Conservation (phyloP, 257 asterid genomes). For the Solanum stenotomum region DNA sequence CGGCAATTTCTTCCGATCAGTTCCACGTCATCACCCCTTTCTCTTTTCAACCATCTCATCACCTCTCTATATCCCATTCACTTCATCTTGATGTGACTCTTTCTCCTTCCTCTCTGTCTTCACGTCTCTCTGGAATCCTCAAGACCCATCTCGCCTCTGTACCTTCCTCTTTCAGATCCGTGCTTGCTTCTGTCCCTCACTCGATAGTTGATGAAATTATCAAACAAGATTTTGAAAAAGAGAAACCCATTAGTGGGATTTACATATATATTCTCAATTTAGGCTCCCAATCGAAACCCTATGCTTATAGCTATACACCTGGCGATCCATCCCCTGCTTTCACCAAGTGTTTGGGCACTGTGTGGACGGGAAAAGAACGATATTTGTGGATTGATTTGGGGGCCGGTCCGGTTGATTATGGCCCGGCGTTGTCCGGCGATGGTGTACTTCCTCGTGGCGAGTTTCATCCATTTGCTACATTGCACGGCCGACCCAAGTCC, state of each 20-base stretch:
- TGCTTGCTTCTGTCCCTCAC: slow-evolving; percentile 50
- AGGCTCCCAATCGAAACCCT: slow-evolving; percentile 45
- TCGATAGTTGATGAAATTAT: slow-evolving; percentile 44
- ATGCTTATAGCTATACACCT: slow-evolving; percentile 60
- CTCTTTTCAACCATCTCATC: slow-evolving; percentile 34
- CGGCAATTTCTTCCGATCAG: slow-evolving; percentile 68
- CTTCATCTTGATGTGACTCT: slow-evolving; percentile 54
- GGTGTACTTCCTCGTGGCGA: slow-evolving; percentile 91
- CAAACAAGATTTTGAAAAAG: slow-evolving; percentile 51
- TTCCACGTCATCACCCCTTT: slow-evolving; percentile 89
- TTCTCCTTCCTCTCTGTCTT: slow-evolving; percentile 36
- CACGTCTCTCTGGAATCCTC: slow-evolving; percentile 38
- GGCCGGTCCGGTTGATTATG: slow-evolving; percentile 97
- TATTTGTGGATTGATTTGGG: slow-evolving; percentile 92
- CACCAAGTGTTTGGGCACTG: slow-evolving; percentile 73
- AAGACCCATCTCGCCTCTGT: slow-evolving; percentile 34
- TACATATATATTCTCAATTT: slow-evolving; percentile 66
- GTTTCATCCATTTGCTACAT: slow-evolving; percentile 81
- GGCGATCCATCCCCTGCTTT: slow-evolving; percentile 77
- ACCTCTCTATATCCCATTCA: slow-evolving; percentile 65
- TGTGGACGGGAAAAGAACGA: slow-evolving; percentile 87
- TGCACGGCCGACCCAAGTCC: slow-evolving; percentile 80
- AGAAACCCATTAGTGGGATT: slow-evolving; percentile 43
- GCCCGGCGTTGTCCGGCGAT: slow-evolving; percentile 88
- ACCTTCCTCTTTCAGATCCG: slow-evolving; percentile 50